Conservation (phyloP, 2,329 filamentous ascomycete species). For the Parastagonospora nodorum region DNA sequence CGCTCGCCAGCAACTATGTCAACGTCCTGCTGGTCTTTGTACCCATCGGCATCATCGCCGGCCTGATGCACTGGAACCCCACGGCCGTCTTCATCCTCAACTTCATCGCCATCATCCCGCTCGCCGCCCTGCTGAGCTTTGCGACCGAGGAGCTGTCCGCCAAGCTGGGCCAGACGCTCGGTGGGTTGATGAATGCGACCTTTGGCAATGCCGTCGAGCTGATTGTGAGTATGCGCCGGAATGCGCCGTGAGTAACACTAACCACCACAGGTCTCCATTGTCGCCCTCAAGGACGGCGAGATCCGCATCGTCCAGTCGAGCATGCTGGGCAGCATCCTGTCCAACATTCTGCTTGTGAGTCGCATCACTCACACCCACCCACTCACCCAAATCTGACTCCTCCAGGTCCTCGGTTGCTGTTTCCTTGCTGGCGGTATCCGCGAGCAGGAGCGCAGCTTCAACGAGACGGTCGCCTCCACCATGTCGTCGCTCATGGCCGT, state of each 20-base stretch:
- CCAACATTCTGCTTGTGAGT: constrained; percentile 80
- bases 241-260: constrained; percentile 7
- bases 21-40: constrained; percentile 77
- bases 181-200: constrained; percentile 75
- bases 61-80: constrained; percentile 65
- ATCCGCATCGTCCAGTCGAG: constrained; percentile 97
- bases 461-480: constrained; percentile 77
- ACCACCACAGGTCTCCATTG: constrained; percentile 75
- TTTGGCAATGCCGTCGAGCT: constrained; percentile 82
- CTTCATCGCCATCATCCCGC: constrained; percentile 79
- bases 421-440: constrained; percentile 57
- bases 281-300: constrained; percentile 82
- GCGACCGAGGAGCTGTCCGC: constrained; percentile 77
- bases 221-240: constrained; percentile 58
- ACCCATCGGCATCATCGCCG: constrained; percentile 72
- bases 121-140: constrained; percentile 75
- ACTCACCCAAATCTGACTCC: constrained; percentile 54
- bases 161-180: constrained; percentile 74
- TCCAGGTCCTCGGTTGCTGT: constrained; percentile 57
- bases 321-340: constrained; percentile 95
- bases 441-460: constrained; percentile 61
- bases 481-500: constrained; percentile 68
- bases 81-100: constrained; percentile 75
- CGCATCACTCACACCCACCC: constrained; percentile 20
- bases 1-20: constrained; percentile 59